Base-by-base conservation (phyloP, 2,329 filamentous ascomycete genomes). In the Dactylellina leptospora region DNA sequence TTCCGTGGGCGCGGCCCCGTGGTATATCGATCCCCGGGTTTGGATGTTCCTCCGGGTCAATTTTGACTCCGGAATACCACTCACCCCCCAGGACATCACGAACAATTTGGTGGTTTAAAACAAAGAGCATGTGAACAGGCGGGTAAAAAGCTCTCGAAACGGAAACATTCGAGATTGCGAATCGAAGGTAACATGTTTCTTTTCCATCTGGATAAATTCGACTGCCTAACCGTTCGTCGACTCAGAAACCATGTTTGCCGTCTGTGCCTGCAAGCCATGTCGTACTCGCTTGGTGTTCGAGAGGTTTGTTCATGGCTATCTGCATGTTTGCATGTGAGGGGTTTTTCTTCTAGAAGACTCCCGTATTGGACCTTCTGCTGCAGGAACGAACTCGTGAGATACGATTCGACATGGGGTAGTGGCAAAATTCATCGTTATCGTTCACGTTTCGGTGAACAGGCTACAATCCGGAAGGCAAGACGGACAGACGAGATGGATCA, bases 151-250 rank as follows among this genome's bases (percentile, higher is more conserved):
- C 56, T 22, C 33, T 53, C 18, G 16, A 56, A 62, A 56, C 28
- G 64, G 64, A 56, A 70, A 70, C 36, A 40, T 40, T 40, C 36
- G 13, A 40, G 36, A 40, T 5, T 33, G 28, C 28, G 28, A 33
- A 33, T n/a, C n/a, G 11, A n/a, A 40, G 13, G 36, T 11, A 40
- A 40, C 36, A 40, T 11, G 5, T 33, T 33, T 70, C 58, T 27
- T 28, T 28, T 62, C 45, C 36, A 50, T 56, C 33, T 62, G 64
- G 48, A 56, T 56, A 62, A 56, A 70, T 27, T 53, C 54, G 54
- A 53, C 64, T 70, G 64, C 64, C 56, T 71, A 58, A 61, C 45
- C 27, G n/a, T n/a, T n/a, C n/a, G 62, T 68, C 54, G 40, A 53
- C 18, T 20, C 28, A 10, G 47, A 33, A 8, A 20, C n/a, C 40